Base-by-base conservation (phyloP, 805 yeast genomes). In the Millerago galiae region DNA sequence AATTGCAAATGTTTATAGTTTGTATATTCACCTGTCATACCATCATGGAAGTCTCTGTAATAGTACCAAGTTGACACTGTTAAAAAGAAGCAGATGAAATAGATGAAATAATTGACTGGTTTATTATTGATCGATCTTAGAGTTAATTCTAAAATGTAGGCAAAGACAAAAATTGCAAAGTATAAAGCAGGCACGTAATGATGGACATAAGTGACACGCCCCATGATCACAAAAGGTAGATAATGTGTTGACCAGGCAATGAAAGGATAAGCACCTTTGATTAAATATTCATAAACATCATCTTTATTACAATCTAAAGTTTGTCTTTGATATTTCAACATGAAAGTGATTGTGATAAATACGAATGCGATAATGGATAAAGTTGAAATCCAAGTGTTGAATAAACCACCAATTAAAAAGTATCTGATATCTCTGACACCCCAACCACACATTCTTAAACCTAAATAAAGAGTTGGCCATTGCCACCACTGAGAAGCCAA, bases 171-270 rank as follows among this genome's bases (percentile, higher is more conserved):
- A 70, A 89, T 82, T 39, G 98, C 98, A 68, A 91, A 91, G 66
- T 85, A 91, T 49, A 90, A 73, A 1, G 98, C 96, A 12, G 99
- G 99, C 52, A 89, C 77, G 64, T 91, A 91, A 63, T 91, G 99
- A 66, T 91, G 99, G 28, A 91, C 93, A 61, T 93, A 91, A 2
- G 95, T 89, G 44, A 93, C 97, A 70, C 99, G 84, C 11, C 95
- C 89, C 99, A 91, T 91, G 46, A 88, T 65, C 27, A 83, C 77
- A 65, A 91, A 91, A 28, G 99, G 98, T 56, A 85, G 59, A 64
- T 71, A 91, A 65, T 91, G 97, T 55, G 88, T 70, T 34, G 79
- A 72, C 97, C 97, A 91, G 10, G 96, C 95, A 34, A 86, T 58
- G 67, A 90, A 83, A 21, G 98, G 96, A 54, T 85, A 78, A 28